Evolutionary conservation across 2,329 filamentous ascomycete genomes (phyloP).

Genomic region (Sclerotinia spermophila): DNA sequence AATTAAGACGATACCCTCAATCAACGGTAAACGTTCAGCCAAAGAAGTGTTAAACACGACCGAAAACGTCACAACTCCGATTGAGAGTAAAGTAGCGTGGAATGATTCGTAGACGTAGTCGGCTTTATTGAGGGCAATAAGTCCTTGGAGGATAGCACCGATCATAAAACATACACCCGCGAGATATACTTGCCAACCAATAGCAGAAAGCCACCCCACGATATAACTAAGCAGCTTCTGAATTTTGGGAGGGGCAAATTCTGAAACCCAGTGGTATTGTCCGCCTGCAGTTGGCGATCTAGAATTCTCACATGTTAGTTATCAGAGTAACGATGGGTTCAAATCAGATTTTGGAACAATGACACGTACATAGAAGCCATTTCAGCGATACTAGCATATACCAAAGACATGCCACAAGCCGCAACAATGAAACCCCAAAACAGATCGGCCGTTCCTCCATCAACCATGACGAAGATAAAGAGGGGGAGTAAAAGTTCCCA

Average conservation of each 20-base stretch:
- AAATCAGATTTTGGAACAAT: not conserved
- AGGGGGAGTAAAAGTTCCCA: constrained; percentile 42
- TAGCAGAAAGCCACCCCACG: constrained; percentile 45
- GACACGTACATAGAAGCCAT: constrained; percentile 32
- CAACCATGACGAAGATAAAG: constrained; percentile 19
- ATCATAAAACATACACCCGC: constrained; percentile 41
- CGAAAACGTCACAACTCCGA: constrained; percentile 42
- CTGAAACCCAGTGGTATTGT: constrained; percentile 56
- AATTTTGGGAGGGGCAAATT: constrained; percentile 46
- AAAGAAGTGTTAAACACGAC: constrained; percentile 45
- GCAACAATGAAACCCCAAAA: constrained; percentile 38
- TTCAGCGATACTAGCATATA: constrained; percentile 29
- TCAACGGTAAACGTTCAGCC: constrained; percentile 39
- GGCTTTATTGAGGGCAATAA: constrained; percentile 38
- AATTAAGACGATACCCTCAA: constrained; percentile 44
- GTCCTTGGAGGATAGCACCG: constrained; percentile 45
- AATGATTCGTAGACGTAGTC: constrained; percentile 39
- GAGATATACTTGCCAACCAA: constrained; percentile 45
- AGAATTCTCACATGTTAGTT: not conserved
- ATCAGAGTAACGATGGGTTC: not conserved
- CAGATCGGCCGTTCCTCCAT: constrained; percentile 34
- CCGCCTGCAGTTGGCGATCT: constrained; percentile 53
- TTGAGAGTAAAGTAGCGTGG: constrained; percentile 44
- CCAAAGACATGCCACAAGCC: constrained; percentile 30
- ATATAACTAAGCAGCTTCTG: constrained; percentile 54